Conservation (phyloP, 306 rosid species). For the Sindora glabra region DNA sequence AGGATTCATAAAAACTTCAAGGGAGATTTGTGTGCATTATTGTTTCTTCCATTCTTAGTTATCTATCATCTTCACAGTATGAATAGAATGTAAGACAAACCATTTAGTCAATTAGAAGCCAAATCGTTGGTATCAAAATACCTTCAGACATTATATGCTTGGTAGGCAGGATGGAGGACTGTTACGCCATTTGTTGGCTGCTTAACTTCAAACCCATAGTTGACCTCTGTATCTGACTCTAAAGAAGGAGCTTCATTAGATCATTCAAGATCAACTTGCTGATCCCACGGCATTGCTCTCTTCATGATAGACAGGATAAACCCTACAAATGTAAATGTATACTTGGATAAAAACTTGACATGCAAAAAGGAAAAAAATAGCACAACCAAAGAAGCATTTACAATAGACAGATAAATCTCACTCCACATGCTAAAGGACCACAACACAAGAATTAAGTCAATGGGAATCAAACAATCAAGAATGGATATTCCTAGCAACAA, state of each 20-base stretch:
- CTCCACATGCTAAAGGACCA: not conserved
- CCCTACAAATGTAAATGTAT: not conserved
- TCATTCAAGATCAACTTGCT: conserved; percentile 34
- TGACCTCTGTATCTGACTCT: conserved; percentile 20
- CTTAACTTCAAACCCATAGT: conserved; percentile 6
- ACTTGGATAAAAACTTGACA: not conserved
- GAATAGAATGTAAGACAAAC: not conserved
- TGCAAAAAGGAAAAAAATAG: not conserved
- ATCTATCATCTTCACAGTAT: not conserved
- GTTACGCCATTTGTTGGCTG: not conserved
- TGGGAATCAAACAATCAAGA: not conserved
- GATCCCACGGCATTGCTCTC: conserved; percentile 52
- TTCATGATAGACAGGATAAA: conserved; percentile 32
- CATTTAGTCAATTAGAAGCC: not conserved
- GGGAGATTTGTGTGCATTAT: not conserved
- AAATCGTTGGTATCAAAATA: conserved; percentile 10
- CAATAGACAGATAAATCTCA: not conserved
- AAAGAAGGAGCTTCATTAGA: conserved; percentile 50
- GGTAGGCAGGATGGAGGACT: not conserved
- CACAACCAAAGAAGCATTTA: not conserved
- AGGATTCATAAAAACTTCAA: not conserved
- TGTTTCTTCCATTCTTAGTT: not conserved
- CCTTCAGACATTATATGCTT: conserved; percentile 36
- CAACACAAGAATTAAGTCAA: not conserved
- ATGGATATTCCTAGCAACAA: not conserved